A percentile compares a stretch with the other conserved stretches of the same genome.
These are phyloP conservation scores for Globisporangium sylvaticum DNA, from an alignment of 352 stramenopile species.

Conservation along the genomic window DNA sequence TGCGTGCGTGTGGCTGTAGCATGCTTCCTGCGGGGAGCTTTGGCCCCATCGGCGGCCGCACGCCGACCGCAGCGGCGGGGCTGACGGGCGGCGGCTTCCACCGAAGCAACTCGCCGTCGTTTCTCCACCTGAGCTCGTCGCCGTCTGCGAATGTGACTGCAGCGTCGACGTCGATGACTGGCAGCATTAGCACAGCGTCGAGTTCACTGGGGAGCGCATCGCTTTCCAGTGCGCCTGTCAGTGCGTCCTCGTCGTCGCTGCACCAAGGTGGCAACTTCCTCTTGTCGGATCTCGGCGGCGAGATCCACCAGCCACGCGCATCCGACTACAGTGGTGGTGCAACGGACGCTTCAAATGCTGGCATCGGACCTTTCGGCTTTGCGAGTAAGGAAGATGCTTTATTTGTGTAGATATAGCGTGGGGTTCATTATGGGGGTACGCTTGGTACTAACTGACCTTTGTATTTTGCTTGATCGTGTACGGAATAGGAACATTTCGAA, in stretches of 20 bases:
- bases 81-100: slow-evolving; percentile 12
- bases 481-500: slow-evolving; percentile 11
- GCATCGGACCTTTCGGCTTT: slow-evolving; percentile 33
- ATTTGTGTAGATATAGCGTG: not conserved
- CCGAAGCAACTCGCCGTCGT: slow-evolving; percentile 15
- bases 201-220: not conserved
- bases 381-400: slow-evolving; percentile 14
- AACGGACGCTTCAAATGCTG: slow-evolving; percentile 2
- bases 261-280: slow-evolving; percentile 26
- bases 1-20: not conserved
- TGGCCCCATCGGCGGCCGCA: slow-evolving; percentile 39
- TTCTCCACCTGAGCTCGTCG: slow-evolving; percentile 6
- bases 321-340: slow-evolving; percentile 17
- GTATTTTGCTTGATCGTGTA: not conserved
- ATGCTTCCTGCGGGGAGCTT: slow-evolving; percentile 29
- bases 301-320: slow-evolving; percentile 37
- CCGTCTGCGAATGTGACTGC: not conserved
- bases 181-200: slow-evolving; percentile 5
- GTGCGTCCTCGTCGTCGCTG: slow-evolving; percentile 10
- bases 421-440: not conserved
- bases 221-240: not conserved
- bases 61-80: slow-evolving; percentile 3
- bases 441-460: not conserved
- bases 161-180: not conserved
- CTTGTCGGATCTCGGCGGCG: slow-evolving; percentile 54